Percentiles rank a stretch among this genome's conserved stretches.
Conservation (phyloP, 768 basidiomycete species). For the Steccherinum ochraceum region DNA sequence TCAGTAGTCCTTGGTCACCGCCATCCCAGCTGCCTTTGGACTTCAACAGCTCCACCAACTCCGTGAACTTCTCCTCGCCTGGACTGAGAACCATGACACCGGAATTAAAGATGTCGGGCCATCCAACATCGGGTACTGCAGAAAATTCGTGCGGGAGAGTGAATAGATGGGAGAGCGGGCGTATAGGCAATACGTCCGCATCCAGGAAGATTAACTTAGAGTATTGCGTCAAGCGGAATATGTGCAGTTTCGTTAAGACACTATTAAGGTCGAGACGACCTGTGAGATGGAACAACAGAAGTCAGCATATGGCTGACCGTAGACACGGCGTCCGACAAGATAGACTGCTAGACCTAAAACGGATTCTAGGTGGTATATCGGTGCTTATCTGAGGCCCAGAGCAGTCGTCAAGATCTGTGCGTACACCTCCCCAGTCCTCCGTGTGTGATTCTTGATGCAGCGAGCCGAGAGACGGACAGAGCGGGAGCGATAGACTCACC, state of each 20-base stretch:
- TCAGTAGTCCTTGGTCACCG: constrained; percentile 96
- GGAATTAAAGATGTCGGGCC: constrained; percentile 99
- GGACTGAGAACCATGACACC: constrained; percentile 88
- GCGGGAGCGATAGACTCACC: constrained; percentile 46
- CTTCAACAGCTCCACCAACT: constrained; percentile 64
- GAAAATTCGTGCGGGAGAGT: constrained; percentile 76
- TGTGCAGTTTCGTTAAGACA: constrained; percentile 94
- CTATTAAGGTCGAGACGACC: constrained; percentile 91
- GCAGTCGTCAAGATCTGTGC: too few relatives aligned
- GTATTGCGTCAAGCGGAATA: constrained; percentile 87
- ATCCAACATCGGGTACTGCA: constrained; percentile 94
- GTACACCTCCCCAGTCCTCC: too few relatives aligned
- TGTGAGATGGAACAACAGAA: constrained; percentile 35
- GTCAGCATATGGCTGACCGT: too few relatives aligned
- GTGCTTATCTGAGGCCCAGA: too few relatives aligned
- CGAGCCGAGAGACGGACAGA: too few relatives aligned
- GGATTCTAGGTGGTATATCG: too few relatives aligned
- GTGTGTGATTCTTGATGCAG: too few relatives aligned
- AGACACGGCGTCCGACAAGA: too few relatives aligned
- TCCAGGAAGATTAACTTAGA: constrained; percentile 86
- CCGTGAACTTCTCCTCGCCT: constrained; percentile 73
- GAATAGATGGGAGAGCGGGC: constrained; percentile 92
- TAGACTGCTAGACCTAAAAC: too few relatives aligned
- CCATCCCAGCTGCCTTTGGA: constrained; percentile 92
- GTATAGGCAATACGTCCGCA: constrained; percentile 84